These are phyloP conservation scores for Cyamopsis tetragonoloba DNA, from an alignment of 306 rosid species.

Conservation along the genomic window DNA sequence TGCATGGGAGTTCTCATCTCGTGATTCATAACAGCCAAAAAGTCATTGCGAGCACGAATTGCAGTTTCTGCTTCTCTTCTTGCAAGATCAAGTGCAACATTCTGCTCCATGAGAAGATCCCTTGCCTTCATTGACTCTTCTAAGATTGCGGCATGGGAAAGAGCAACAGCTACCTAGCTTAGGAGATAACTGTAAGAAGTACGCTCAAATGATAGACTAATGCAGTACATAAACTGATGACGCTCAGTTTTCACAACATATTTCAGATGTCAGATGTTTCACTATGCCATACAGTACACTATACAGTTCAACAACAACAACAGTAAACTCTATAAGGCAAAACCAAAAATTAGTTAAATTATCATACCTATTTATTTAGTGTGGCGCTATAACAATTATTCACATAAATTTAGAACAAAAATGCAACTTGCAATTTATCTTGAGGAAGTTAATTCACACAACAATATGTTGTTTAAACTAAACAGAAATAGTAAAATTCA, in stretches of 20 bases:
- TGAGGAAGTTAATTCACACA: not conserved
- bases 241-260: conserved; percentile 3
- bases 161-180: conserved; percentile 95
- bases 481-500: not conserved
- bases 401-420: not conserved
- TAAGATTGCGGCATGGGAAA: conserved; percentile 96
- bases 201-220: conserved; percentile 8
- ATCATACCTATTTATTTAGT: not conserved
- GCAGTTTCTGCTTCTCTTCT: conserved; percentile 99
- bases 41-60: conserved; percentile 95
- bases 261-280: not conserved
- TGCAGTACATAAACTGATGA: conserved; percentile 4
- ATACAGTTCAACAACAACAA: not conserved
- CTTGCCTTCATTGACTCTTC: conserved; percentile 99
- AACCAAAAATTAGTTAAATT: not conserved
- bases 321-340: not conserved
- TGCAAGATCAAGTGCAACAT: conserved; percentile 91
- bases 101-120: conserved; percentile 92
- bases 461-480: not conserved
- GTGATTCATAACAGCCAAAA: conserved; percentile 97
- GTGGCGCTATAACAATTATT: not conserved
- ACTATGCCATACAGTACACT: not conserved
- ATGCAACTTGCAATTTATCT: not conserved
- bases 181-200: not conserved
- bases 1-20: conserved; percentile 99